Conservation (phyloP, 1,284 basidiomycete species). For the Ceratobasidium sp. region DNA sequence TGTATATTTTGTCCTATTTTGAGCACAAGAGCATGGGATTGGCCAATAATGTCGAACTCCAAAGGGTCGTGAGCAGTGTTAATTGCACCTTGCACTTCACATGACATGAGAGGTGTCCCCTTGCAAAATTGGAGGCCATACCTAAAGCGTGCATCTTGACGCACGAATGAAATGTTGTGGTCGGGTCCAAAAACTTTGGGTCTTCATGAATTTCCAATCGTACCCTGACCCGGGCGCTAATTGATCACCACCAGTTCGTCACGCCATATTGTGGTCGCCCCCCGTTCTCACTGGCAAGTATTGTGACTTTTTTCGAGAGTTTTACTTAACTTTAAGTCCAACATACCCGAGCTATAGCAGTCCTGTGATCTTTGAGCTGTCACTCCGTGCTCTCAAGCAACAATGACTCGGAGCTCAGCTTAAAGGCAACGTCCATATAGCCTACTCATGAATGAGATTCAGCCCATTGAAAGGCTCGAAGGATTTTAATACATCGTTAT, state of each 20-base stretch:
- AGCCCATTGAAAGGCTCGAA: not conserved
- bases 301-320: no score
- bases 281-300: no score
- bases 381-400: no score
- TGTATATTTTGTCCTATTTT: conserved; percentile 12
- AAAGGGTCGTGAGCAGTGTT: conserved; percentile 23
- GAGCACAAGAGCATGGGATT: conserved; percentile 26
- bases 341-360: no score
- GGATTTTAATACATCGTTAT: no score
- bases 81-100: conserved; percentile 11
- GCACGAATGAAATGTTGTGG: conserved; percentile 21
- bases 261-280: no score
- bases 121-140: not conserved
- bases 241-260: not conserved
- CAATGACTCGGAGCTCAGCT: not conserved
- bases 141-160: conserved; percentile 29
- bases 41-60: conserved; percentile 34
- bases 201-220: conserved; percentile 9
- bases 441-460: no score
- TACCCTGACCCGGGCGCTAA: not conserved
- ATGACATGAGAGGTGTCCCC: not conserved
- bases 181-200: conserved; percentile 24
- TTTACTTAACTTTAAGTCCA: no score
- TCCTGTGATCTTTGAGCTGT: no score
- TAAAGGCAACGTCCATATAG: not conserved